Base-by-base conservation (phyloP, 306 rosid genomes). In the Clitoria ternatea region DNA sequence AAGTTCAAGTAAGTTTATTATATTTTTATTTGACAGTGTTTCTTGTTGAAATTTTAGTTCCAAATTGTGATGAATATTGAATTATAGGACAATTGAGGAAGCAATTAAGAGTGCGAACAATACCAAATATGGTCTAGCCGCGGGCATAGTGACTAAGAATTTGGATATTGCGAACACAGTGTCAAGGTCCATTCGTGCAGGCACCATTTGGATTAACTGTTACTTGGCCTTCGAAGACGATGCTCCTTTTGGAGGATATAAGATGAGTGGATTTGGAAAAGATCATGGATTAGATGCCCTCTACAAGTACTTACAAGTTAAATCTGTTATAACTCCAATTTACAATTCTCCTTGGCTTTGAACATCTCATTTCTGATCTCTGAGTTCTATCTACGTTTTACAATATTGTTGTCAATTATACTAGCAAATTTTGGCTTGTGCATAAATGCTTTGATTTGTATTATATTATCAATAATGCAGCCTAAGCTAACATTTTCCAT, bases 291-390 rank as follows among this genome's bases (percentile, higher is more conserved):
- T 72, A 24, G 65, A 72, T 9, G 78, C 74, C 3, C 57, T 72
- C 56, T 40, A 65, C 57, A 78, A 72, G 9, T 78, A 78, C 60
- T 13, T 78, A 4, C 82, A 78, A 66, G 56, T 78, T 59, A 78
- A 78, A 72, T 72, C 78, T 10, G 74, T 91, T 11, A 85, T 89
- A 5, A 89, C 91, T 47, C 97, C 97, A 8, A 37, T 91, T 40
- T 76, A 81, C 10, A 82, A 80, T 71, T 83, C 92, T 61, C 97
- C 96, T 53, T 91, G 97, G 97, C 93, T 72, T 18, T 78, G 61
- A 78, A 18, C 40, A 10, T 63, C 22, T 13, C n/a, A n/a, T n/a
- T n/a, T n/a, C n/a, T n/a, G n/a, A n/a, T n/a, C n/a, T n/a, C n/a
- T n/a, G n/a, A n/a, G n/a, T n/a, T n/a, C n/a, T n/a, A n/a, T n/a